These are phyloP conservation scores for Babesia microti DNA, from an alignment of 169 alveolate genomes.

Conservation along the genomic window DNA sequence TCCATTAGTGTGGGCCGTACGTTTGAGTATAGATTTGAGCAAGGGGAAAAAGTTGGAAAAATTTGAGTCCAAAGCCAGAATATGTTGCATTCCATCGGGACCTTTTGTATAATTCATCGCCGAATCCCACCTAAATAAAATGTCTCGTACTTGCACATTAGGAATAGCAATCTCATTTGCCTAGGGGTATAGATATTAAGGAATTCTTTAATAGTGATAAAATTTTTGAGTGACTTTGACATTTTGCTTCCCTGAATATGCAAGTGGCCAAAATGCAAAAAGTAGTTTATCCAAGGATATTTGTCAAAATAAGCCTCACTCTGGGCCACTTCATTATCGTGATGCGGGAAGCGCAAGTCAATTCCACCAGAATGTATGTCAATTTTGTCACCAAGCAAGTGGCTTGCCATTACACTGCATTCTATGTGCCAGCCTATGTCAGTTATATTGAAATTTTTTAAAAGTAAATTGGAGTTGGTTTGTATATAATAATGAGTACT, in stretches of 20 bases:
- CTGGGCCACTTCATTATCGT: slow-evolving; percentile 98
- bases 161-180: slow-evolving; percentile 78
- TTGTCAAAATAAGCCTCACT: slow-evolving; percentile 91
- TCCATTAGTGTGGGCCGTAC: slow-evolving; percentile 12
- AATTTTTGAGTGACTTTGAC: slow-evolving; percentile 94
- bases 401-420: slow-evolving; percentile 95
- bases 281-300: slow-evolving; percentile 90
- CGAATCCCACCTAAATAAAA: slow-evolving; percentile 71
- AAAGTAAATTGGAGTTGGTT: background rate
- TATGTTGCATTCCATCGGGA: slow-evolving; percentile 82
- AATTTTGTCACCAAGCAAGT: slow-evolving; percentile 74
- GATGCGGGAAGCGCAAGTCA: slow-evolving; percentile 98
- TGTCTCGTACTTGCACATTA: slow-evolving; percentile 58
- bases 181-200: slow-evolving; percentile 64
- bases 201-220: slow-evolving; percentile 84
- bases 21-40: slow-evolving; percentile 61
- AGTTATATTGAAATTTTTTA: background rate
- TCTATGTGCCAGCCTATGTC: slow-evolving; percentile 97
- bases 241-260: slow-evolving; percentile 94
- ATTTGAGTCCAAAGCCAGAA: slow-evolving; percentile 81
- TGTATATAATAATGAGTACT: background rate
- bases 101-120: slow-evolving; percentile 78
- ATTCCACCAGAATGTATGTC: slow-evolving; percentile 99
- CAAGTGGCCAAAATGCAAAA: slow-evolving; percentile 95
- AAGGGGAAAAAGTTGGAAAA: slow-evolving; percentile 83